phyloP scores from a whole-genome alignment of 169 alveolate species.

The Fabrea salina region DNA sequence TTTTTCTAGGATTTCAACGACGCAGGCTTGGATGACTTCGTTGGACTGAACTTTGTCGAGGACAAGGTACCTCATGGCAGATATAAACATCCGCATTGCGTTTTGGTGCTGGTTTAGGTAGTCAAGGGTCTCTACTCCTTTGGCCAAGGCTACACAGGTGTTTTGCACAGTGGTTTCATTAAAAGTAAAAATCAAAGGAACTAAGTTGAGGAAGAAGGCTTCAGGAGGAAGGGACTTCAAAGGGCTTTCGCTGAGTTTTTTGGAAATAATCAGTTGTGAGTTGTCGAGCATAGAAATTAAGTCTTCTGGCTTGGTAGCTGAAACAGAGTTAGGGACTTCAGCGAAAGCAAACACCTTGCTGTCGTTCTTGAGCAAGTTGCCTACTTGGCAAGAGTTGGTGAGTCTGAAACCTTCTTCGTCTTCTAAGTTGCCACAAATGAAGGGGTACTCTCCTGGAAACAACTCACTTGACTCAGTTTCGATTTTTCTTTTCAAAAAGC shows the following conservation, averaged over 20 bases:
- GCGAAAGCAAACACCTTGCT: neutral
- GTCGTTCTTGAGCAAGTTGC: neutral
- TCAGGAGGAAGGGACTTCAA: neutral
- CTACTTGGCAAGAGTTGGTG: neutral
- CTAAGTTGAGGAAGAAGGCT: neutral
- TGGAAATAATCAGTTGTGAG: neutral
- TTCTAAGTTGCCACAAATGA: conserved; percentile 1
- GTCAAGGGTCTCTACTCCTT: neutral
- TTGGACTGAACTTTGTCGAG: conserved; percentile 9
- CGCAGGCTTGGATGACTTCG: neutral
- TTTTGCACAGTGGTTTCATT: conserved; percentile 1
- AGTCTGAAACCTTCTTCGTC: conserved; percentile 25
- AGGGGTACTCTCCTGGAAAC: conserved; percentile 21
- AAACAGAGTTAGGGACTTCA: neutral
- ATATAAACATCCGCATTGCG: neutral
- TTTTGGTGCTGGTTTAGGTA: neutral
- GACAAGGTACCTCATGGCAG: neutral
- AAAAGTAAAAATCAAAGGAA: neutral
- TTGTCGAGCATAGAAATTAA: neutral
- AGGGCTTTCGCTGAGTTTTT: neutral
- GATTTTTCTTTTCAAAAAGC: conserved; percentile 14
- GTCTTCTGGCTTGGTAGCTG: neutral
- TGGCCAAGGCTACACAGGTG: neutral
- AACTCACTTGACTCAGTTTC: conserved; percentile 8
- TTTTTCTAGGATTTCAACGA: conserved; percentile 1